Conservation (phyloP, 305 asterid species). For the Fraxinus greggii region DNA sequence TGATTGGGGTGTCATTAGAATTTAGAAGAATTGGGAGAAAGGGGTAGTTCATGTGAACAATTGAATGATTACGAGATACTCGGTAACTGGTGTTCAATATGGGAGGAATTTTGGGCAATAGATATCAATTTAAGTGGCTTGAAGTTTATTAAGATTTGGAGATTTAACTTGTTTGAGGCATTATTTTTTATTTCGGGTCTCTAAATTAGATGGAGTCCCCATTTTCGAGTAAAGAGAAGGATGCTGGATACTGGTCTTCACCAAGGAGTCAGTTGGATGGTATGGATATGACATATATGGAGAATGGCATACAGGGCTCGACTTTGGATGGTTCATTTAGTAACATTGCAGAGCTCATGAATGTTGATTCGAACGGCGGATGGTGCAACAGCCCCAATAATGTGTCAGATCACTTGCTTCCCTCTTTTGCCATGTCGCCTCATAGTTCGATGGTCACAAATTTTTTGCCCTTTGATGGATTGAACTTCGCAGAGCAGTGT, state of each 20-base stretch:
- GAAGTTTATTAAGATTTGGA: constrained; percentile 21
- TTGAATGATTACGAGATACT: constrained; percentile 30
- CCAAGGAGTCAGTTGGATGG: constrained; percentile 46
- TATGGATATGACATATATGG: constrained; percentile 30
- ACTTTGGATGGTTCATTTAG: constrained; percentile 46
- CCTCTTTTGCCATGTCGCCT: constrained; percentile 51
- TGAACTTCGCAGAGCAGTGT: constrained; percentile 43
- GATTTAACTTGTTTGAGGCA: not conserved
- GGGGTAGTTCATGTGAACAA: constrained; percentile 19
- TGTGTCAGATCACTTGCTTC: constrained; percentile 51
- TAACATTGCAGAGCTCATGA: constrained; percentile 50
- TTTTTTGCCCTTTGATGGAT: constrained; percentile 49
- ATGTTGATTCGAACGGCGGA: constrained; percentile 58
- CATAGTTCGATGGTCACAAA: constrained; percentile 26
- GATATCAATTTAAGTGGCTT: constrained; percentile 14
- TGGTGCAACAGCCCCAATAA: constrained; percentile 54
- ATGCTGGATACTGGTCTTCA: constrained; percentile 33
- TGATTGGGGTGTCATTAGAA: constrained; percentile 10
- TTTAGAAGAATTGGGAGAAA: constrained; percentile 14
- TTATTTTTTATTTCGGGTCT: constrained; percentile 13
- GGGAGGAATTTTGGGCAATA: constrained; percentile 30
- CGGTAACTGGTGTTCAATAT: constrained; percentile 26
- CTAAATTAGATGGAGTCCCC: constrained; percentile 48
- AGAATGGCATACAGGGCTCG: constrained; percentile 36
- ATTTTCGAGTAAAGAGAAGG: constrained; percentile 37